phyloP scores from a whole-genome alignment of 768 basidiomycete genomes.

The Steccherinum ochraceum region DNA sequence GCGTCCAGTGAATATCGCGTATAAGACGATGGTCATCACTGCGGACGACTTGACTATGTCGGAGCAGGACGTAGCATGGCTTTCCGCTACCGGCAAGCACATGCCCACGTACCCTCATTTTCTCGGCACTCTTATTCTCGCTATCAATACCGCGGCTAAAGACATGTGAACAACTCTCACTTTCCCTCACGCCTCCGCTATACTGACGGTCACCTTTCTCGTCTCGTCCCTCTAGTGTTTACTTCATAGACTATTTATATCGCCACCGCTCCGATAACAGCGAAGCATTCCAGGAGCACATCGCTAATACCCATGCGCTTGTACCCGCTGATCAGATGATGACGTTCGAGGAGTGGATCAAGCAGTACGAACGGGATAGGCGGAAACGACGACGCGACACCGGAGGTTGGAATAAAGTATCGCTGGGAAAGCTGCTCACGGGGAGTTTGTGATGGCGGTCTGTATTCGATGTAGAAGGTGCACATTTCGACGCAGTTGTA shows the following conservation, averaged over 20 bases:
- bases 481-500: slow-evolving; percentile 83
- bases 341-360: slow-evolving; percentile 10
- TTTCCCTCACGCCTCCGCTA: background rate
- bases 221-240: background rate
- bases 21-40: slow-evolving; percentile 4
- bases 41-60: slow-evolving; percentile 7
- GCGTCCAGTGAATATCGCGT: slow-evolving; percentile 5
- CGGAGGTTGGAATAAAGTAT: slow-evolving; percentile 9
- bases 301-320: slow-evolving; percentile 1
- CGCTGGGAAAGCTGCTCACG: background rate
- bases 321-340: slow-evolving; percentile 10
- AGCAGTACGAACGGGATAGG: slow-evolving; percentile 1
- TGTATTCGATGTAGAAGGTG: slow-evolving; percentile 90
- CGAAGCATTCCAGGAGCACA: background rate
- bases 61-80: slow-evolving; percentile 6
- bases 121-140: slow-evolving; percentile 6
- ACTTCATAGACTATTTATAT: background rate
- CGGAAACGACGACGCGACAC: background rate
- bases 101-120: slow-evolving; percentile 7
- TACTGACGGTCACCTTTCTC: background rate
- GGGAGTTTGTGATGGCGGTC: slow-evolving; percentile 50
- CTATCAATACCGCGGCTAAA: slow-evolving; percentile 8
- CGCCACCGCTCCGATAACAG: background rate
- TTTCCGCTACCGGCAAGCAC: slow-evolving; percentile 6
- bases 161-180: slow-evolving; percentile 7